phyloP scores from a whole-genome alignment of 768 basidiomycete genomes.

The Naematelia encephala region DNA sequence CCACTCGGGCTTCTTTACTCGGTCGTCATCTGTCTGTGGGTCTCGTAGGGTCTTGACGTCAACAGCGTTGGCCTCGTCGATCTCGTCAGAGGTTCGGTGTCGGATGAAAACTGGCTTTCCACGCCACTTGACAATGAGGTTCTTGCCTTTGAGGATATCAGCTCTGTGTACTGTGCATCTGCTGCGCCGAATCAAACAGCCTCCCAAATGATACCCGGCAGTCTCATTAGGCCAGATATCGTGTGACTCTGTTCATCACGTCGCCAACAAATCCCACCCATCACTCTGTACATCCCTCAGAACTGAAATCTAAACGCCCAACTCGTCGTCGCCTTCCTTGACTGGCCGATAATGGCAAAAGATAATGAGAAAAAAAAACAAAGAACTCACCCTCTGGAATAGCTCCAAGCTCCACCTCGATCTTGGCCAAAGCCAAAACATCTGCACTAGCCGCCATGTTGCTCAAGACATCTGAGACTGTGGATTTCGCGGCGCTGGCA shows the following conservation, averaged over 20 bases:
- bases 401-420: constrained; percentile 80
- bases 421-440: constrained; percentile 95
- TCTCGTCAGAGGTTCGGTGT: constrained; percentile 86
- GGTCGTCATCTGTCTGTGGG: constrained; percentile 81
- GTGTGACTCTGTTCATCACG: no score
- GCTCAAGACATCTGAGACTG: constrained; percentile 86
- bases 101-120: constrained; percentile 99
- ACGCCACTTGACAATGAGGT: constrained; percentile 70
- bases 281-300: no score
- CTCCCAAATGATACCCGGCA: neutral
- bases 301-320: no score
- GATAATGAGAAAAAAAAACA: neutral
- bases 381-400: constrained; percentile 81
- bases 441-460: constrained; percentile 98
- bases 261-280: no score
- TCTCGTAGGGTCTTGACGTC: constrained; percentile 88
- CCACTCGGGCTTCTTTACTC: constrained; percentile 95
- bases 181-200: neutral
- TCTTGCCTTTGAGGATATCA: constrained; percentile 35
- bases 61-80: constrained; percentile 79
- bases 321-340: no score
- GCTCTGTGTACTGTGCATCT: neutral
- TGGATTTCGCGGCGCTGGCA: constrained; percentile 90
- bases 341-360: no score
- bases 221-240: no score